Evolutionary conservation across 371 early-diverging fungal species (phyloP).

Genomic region (Gilbertella persicaria): DNA sequence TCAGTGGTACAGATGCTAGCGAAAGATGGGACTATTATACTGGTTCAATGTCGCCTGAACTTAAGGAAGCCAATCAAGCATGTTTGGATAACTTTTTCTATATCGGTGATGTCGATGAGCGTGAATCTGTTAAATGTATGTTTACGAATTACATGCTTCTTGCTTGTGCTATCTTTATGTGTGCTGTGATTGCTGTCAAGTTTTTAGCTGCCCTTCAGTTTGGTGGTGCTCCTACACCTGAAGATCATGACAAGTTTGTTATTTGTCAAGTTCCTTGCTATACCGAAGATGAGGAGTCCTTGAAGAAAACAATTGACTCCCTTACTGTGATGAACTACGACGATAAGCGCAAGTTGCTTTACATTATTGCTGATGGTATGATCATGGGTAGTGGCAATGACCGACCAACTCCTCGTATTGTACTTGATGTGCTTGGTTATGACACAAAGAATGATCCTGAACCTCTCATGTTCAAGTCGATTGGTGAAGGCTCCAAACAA

Average conservation of each 20-base stretch:
- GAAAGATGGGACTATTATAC: conserved; percentile 58
- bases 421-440: conserved; percentile 92
- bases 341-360: conserved; percentile 94
- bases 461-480: conserved; percentile 89
- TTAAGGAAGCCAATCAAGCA: conserved; percentile 43
- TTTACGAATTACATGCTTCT: conserved; percentile 90
- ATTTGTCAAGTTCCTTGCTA: conserved; percentile 95
- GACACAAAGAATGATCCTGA: conserved; percentile 88
- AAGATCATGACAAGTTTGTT: conserved; percentile 86
- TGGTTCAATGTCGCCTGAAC: conserved; percentile 31
- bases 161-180: conserved; percentile 76
- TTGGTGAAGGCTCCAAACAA: conserved; percentile 90
- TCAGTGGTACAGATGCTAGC: conserved; percentile 69
- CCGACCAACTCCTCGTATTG: conserved; percentile 95
- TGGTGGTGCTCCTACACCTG: conserved; percentile 73
- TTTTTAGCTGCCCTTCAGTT: conserved; percentile 91
- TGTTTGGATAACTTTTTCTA: conserved; percentile 89
- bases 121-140: conserved; percentile 79
- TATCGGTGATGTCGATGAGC: conserved; percentile 86
- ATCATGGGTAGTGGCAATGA: conserved; percentile 97
- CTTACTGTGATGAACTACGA: conserved; percentile 89
- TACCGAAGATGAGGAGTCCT: conserved; percentile 93
- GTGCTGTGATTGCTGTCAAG: conserved; percentile 87
- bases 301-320: conserved; percentile 96
- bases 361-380: conserved; percentile 92